phyloP scores from a whole-genome alignment of 1,284 basidiomycete species.

The Ceratobasidium sp. region DNA sequence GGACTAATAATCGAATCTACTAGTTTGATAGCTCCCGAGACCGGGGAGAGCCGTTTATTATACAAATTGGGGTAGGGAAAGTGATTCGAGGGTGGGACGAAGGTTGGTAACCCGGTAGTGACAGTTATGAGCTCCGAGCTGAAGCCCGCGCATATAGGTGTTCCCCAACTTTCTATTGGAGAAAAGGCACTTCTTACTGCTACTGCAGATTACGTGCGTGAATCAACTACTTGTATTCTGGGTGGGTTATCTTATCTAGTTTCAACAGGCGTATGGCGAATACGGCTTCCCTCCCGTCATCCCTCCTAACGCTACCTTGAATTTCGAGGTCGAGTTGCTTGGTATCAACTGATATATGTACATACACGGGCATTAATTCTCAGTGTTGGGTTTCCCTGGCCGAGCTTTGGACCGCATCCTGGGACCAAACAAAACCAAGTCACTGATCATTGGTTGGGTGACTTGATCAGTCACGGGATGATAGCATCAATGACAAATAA shows the following conservation, averaged over 20 bases:
- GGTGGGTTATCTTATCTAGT: background rate
- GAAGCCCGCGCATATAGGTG: conserved; percentile 62
- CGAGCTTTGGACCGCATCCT: background rate
- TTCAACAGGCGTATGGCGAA: conserved; percentile 50
- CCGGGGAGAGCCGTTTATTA: conserved; percentile 72
- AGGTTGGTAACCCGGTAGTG: conserved; percentile 64
- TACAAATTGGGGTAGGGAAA: conserved; percentile 81
- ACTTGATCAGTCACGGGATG: conserved; percentile 31
- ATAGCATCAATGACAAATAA: conserved; percentile 28
- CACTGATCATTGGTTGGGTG: conserved; percentile 5
- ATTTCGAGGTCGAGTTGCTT: conserved; percentile 53
- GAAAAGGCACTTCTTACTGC: conserved; percentile 79
- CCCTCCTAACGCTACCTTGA: conserved; percentile 52
- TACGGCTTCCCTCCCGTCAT: conserved; percentile 50
- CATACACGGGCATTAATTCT: background rate
- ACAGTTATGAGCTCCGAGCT: background rate
- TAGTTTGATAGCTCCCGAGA: conserved; percentile 57
- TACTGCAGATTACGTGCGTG: conserved; percentile 76
- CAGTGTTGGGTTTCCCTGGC: background rate
- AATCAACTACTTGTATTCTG: background rate
- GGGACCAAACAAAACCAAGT: conserved; percentile 7
- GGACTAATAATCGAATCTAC: background rate
- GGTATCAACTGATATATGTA: background rate
- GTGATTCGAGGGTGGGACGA: conserved; percentile 95
- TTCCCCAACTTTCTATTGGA: conserved; percentile 81